These are phyloP conservation scores for Cystofilobasidium bisporidii DNA, from an alignment of 768 basidiomycete species.

Conservation along the genomic window DNA sequence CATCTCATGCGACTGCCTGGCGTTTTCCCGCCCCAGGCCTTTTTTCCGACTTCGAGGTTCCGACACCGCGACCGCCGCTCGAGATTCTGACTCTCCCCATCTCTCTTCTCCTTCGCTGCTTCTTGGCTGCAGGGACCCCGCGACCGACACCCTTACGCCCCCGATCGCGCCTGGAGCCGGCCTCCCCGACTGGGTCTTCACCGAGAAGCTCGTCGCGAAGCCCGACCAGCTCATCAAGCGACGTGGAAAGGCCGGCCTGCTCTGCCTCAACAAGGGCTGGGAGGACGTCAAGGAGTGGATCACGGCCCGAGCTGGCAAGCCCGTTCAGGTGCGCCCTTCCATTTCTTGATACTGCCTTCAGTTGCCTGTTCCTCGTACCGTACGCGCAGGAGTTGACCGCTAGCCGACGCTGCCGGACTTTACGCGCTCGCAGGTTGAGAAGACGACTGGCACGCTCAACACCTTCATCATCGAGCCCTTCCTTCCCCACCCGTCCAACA, in stretches of 20 bases:
- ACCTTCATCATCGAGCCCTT: slow-evolving; percentile 99
- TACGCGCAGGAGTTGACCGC: too few species aligned
- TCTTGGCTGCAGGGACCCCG: slow-evolving; percentile 81
- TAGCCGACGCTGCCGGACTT: too few species aligned
- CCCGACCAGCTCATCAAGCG: slow-evolving; percentile 99
- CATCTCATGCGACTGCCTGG: too few species aligned
- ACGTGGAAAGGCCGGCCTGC: slow-evolving; percentile 92
- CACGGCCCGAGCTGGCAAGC: slow-evolving; percentile 75
- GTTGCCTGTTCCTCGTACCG: too few species aligned
- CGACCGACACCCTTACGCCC: slow-evolving; percentile 53
- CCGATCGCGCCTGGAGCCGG: slow-evolving; percentile 45
- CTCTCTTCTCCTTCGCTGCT: slow-evolving; percentile 35
- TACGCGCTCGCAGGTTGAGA: slow-evolving; percentile 93
- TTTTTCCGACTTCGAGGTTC: too few species aligned
- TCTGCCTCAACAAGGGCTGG: slow-evolving; percentile 89
- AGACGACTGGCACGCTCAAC: slow-evolving; percentile 85
- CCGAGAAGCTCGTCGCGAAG: slow-evolving; percentile 79
- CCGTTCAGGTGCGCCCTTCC: slow-evolving; percentile 68
- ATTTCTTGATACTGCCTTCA: too few species aligned
- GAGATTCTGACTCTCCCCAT: neutral
- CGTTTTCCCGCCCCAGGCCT: too few species aligned
- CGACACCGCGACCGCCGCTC: neutral
- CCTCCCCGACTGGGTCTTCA: slow-evolving; percentile 72
- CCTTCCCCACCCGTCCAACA: slow-evolving; percentile 83
- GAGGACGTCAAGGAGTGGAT: slow-evolving; percentile 82